A percentile compares a stretch with the other conserved stretches of the same genome.
Conservation (phyloP, 1,284 basidiomycete species). For the Trichosporon sp. region DNA sequence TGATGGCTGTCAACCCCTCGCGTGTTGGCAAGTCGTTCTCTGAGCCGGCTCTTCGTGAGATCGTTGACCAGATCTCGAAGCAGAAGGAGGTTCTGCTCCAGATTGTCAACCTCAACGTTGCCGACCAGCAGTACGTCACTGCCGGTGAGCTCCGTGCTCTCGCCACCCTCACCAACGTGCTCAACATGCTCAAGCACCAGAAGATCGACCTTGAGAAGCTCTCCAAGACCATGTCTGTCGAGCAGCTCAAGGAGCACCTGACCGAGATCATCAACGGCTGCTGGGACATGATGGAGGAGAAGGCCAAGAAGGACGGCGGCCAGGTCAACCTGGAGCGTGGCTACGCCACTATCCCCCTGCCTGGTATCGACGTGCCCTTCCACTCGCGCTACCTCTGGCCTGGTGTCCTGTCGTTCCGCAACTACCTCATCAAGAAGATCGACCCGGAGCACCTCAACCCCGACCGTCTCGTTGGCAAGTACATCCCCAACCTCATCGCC, state of each 20-base stretch:
- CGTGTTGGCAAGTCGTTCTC: conserved; percentile 90
- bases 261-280: conserved; percentile 85
- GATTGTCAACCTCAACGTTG: conserved; percentile 95
- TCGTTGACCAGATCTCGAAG: conserved; percentile 80
- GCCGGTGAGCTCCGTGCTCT: conserved; percentile 91
- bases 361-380: conserved; percentile 98
- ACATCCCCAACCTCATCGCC: conserved; percentile 95
- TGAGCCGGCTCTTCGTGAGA: conserved; percentile 82
- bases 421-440: conserved; percentile 97
- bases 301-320: conserved; percentile 65
- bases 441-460: conserved; percentile 83
- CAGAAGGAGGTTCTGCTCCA: conserved; percentile 77
- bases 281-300: conserved; percentile 64
- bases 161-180: conserved; percentile 88
- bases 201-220: conserved; percentile 95
- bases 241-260: conserved; percentile 55
- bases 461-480: conserved; percentile 85
- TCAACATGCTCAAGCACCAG: conserved; percentile 94
- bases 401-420: conserved; percentile 70
- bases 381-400: conserved; percentile 97
- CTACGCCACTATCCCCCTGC: conserved; percentile 90
- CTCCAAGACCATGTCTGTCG: conserved; percentile 45
- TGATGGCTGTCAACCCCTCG: conserved; percentile 97
- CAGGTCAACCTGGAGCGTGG: conserved; percentile 92
- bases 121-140: conserved; percentile 79